Evolutionary conservation across 1,284 basidiomycete species (phyloP).

Genomic region (Lentinula novae-zelandiae): DNA sequence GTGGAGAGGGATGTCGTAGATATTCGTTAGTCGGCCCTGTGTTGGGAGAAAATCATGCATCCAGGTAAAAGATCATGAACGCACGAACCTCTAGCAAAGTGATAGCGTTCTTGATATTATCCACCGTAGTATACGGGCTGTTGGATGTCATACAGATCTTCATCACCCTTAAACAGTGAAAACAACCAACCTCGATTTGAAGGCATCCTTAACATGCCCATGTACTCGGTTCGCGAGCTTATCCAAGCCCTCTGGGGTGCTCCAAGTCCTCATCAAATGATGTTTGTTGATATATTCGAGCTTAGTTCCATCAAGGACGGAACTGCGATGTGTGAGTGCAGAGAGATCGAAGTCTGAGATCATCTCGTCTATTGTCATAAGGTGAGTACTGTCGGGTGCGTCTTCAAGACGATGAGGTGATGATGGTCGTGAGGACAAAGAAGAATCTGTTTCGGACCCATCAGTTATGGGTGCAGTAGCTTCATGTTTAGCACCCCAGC

Average conservation of each 20-base stretch:
- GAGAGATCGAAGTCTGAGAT: slow-evolving; percentile 68
- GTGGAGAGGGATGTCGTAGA: slow-evolving; percentile 63
- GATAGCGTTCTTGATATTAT: slow-evolving; percentile 59
- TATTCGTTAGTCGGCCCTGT: slow-evolving; percentile 66
- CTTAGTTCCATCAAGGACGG: slow-evolving; percentile 68
- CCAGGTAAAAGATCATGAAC: neutral
- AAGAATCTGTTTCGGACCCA: slow-evolving; percentile 16
- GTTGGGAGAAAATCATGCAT: neutral
- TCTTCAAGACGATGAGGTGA: slow-evolving; percentile 23
- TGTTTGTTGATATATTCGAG: slow-evolving; percentile 77
- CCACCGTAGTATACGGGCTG: slow-evolving; percentile 46
- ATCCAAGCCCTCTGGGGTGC: slow-evolving; percentile 40
- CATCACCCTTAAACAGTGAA: neutral
- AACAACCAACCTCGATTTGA: slow-evolving; percentile 31
- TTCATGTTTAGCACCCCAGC: slow-evolving; percentile 72
- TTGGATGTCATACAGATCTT: neutral
- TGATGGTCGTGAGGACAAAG: slow-evolving; percentile 17
- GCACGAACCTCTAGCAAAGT: slow-evolving; percentile 46
- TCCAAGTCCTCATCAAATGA: slow-evolving; percentile 54
- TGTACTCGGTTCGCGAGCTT: slow-evolving; percentile 47
- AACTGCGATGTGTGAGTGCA: slow-evolving; percentile 70
- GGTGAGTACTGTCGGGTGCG: slow-evolving; percentile 60
- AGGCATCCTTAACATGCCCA: slow-evolving; percentile 43
- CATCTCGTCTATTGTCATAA: slow-evolving; percentile 66
- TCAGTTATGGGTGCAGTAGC: slow-evolving; percentile 10